Evolutionary conservation across 805 yeast genomes (phyloP).

Genomic region (Barnettozyma sucrosica): DNA sequence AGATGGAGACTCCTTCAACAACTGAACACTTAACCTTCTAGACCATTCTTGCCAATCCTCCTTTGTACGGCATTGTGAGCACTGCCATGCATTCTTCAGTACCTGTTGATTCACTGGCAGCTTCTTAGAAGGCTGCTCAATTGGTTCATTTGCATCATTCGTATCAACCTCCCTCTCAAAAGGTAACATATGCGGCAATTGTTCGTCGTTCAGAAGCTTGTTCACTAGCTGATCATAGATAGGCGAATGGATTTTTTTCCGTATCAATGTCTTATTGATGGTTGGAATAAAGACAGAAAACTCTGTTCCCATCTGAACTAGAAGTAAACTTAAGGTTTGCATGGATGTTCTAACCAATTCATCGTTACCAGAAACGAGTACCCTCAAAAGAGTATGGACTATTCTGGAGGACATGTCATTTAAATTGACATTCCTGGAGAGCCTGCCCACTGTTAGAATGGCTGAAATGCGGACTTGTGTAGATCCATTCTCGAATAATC

Average conservation of each 20-base stretch:
- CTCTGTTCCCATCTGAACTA: constrained; percentile 78
- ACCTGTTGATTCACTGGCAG: constrained; percentile 61
- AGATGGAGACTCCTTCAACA: constrained; percentile 88
- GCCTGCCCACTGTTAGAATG: constrained; percentile 74
- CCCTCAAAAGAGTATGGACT: constrained; percentile 77
- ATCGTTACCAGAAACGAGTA: constrained; percentile 44
- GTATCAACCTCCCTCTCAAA: constrained; percentile 54
- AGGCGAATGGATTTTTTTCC: constrained; percentile 60
- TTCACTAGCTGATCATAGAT: constrained; percentile 77
- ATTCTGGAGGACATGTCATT: constrained; percentile 88
- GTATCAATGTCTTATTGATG: constrained; percentile 59
- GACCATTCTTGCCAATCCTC: constrained; percentile 99
- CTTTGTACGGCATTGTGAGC: constrained; percentile 77
- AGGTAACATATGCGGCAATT: constrained; percentile 70
- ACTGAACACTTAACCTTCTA: constrained; percentile 74
- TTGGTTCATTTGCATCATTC: constrained; percentile 36
- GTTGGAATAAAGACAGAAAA: constrained; percentile 83
- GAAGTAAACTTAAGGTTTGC: constrained; percentile 72
- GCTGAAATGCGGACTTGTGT: constrained; percentile 61
- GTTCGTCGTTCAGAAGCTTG: constrained; percentile 76
- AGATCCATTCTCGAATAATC: constrained; percentile 68
- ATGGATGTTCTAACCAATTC: constrained; percentile 62
- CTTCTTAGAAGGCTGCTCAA: constrained; percentile 66
- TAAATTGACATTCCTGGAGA: constrained; percentile 65
- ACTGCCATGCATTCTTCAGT: constrained; percentile 85